Percentiles rank a stretch among this genome's conserved stretches.
phyloP scores from a whole-genome alignment of 1,139 yeast genomes.

The Zhuliangozyma blackwelliae region DNA sequence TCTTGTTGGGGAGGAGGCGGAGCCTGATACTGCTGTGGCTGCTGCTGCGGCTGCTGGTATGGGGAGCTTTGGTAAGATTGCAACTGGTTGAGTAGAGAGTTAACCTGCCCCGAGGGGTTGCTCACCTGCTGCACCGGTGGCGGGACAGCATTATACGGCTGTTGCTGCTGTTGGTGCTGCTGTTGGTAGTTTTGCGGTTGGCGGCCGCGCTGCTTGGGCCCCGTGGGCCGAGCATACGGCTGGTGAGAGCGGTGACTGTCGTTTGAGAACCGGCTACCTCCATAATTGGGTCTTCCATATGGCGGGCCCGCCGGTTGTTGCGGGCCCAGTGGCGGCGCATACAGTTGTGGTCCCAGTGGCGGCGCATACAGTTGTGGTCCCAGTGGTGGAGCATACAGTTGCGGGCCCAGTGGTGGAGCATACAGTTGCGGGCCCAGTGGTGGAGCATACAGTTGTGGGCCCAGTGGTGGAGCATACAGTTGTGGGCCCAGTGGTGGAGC shows the following conservation, averaged over 20 bases:
- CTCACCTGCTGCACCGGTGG: constrained; percentile 6
- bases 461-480: not conserved
- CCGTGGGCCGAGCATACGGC: not conserved
- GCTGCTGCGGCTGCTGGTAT: not conserved
- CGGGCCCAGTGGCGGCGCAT: not conserved
- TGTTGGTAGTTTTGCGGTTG: not conserved
- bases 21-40: constrained; percentile 6
- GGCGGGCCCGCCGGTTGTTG: constrained; percentile 6
- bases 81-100: constrained; percentile 26
- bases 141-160: constrained; percentile 9
- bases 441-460: too few species aligned
- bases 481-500: not conserved
- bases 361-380: constrained; percentile 11
- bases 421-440: too few species aligned
- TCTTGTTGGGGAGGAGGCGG: not conserved
- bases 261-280: not conserved
- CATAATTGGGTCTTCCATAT: constrained; percentile 8
- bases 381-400: too few species aligned
- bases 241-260: constrained; percentile 7
- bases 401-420: too few species aligned
- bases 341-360: constrained; percentile 7
- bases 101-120: constrained; percentile 19
- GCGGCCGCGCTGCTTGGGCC: not conserved
- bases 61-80: constrained; percentile 11
- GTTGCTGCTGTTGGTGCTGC: constrained; percentile 3